Evolutionary conservation across 2,329 filamentous ascomycete species (phyloP).

Genomic region (Tolypocladium nubicola): DNA sequence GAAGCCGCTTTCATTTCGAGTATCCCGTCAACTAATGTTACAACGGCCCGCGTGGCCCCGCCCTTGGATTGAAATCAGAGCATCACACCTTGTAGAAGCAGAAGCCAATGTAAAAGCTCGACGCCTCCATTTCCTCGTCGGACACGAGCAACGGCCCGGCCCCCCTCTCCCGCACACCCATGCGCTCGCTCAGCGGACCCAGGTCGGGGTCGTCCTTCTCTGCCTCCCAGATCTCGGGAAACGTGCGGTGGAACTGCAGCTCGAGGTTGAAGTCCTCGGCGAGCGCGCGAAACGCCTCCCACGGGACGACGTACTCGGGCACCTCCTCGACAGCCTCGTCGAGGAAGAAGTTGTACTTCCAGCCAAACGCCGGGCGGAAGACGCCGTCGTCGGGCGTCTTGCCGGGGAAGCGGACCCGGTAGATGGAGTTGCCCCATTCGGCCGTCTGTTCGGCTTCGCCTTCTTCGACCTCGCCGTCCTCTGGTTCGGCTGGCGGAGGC

Average conservation of each 20-base stretch:
- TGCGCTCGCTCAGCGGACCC: conserved; percentile 82
- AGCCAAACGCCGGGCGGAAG: conserved; percentile 90
- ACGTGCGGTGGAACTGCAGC: conserved; percentile 84
- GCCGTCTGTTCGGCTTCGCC: conserved; percentile 53
- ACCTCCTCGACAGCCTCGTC: conserved; percentile 94
- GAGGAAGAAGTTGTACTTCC: conserved; percentile 96
- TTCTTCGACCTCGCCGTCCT: conserved; percentile 44
- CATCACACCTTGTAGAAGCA: conserved; percentile 87
- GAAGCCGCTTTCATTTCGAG: neutral
- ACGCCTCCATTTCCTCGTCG: conserved; percentile 85
- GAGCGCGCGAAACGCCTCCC: conserved; percentile 91
- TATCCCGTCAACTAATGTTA: neutral
- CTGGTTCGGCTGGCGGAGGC: conserved; percentile 16
- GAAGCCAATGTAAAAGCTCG: conserved; percentile 84
- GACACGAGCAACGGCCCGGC: conserved; percentile 60
- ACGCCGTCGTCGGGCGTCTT: conserved; percentile 75
- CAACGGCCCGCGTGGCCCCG: neutral
- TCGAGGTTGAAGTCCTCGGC: conserved; percentile 97
- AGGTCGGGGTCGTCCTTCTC: conserved; percentile 79
- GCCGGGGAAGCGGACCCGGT: conserved; percentile 78
- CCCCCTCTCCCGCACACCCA: conserved; percentile 73
- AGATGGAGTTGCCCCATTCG: conserved; percentile 90
- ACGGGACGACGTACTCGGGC: conserved; percentile 95
- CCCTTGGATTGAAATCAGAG: neutral
- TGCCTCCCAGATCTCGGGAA: conserved; percentile 81